Percentiles rank a stretch among this genome's conserved stretches.
phyloP scores from a whole-genome alignment of 805 yeast genomes.

The Candida incommunis region DNA sequence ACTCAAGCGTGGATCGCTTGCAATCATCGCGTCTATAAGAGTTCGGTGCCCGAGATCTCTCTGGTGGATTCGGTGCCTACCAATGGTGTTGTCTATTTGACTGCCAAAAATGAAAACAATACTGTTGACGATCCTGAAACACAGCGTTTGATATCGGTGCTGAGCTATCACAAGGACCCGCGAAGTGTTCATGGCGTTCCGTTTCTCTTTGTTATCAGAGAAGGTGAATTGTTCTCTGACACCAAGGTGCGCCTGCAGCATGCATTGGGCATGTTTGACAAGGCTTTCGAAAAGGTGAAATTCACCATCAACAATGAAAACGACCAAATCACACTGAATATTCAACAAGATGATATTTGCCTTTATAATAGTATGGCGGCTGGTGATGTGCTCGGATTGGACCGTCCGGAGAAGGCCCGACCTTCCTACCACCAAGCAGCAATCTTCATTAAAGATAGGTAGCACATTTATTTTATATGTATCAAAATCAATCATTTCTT shows the following conservation, averaged over 20 bases:
- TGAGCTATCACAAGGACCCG: conserved; percentile 64
- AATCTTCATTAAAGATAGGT: conserved; percentile 34
- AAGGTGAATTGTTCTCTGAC: conserved; percentile 48
- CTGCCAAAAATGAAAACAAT: conserved; percentile 27
- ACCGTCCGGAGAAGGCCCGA: conserved; percentile 72
- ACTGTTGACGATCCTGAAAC: conserved; percentile 17
- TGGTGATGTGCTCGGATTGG: conserved; percentile 55
- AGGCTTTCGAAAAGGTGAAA: conserved; percentile 64
- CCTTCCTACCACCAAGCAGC: conserved; percentile 38
- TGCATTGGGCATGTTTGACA: conserved; percentile 61
- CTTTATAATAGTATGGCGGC: conserved; percentile 41
- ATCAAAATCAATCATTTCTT: background rate
- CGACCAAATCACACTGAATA: conserved; percentile 14
- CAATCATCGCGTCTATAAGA: conserved; percentile 7
- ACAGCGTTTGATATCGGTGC: conserved; percentile 39
- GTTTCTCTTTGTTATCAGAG: conserved; percentile 57
- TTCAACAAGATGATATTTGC: conserved; percentile 39
- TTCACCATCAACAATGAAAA: conserved; percentile 36
- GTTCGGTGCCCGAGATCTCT: conserved; percentile 26
- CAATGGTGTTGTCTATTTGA: conserved; percentile 26
- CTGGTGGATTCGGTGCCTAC: conserved; percentile 30
- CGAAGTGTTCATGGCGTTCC: conserved; percentile 69
- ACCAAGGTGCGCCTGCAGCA: conserved; percentile 56
- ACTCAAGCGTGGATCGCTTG: conserved; percentile 13
- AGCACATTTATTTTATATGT: conserved; percentile 2